Evolutionary conservation across 345 rosid genomes (phyloP).

Genomic region (Pugionium dolabratum): DNA sequence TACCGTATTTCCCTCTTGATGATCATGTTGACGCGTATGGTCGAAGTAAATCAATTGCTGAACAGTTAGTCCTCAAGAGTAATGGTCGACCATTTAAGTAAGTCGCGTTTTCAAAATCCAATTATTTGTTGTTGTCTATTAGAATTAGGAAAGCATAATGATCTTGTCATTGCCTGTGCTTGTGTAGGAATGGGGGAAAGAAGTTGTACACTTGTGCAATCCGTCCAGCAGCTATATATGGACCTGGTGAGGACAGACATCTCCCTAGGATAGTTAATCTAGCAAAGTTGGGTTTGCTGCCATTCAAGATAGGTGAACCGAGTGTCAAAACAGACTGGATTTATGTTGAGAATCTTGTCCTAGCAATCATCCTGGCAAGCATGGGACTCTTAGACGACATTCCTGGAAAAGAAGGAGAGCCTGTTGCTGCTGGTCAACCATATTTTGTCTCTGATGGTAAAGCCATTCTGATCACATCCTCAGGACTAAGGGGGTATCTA

Average conservation of each 20-base stretch:
- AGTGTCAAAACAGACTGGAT: conserved; percentile 86
- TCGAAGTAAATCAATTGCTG: conserved; percentile 79
- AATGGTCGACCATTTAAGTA: conserved; percentile 76
- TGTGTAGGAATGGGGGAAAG: conserved; percentile 56
- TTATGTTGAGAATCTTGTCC: conserved; percentile 81
- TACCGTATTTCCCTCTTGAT: conserved; percentile 81
- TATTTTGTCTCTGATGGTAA: conserved; percentile 96
- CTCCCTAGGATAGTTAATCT: conserved; percentile 76
- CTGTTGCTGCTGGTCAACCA: conserved; percentile 90
- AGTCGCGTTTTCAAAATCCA: conserved; percentile 31
- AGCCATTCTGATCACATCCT: conserved; percentile 5
- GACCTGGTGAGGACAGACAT: conserved; percentile 94
- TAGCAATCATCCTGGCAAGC: conserved; percentile 76
- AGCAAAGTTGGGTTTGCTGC: conserved; percentile 66
- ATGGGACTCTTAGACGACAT: conserved; percentile 90
- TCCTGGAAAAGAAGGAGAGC: conserved; percentile 63
- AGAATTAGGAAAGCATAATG: not conserved
- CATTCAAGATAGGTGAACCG: conserved; percentile 65
- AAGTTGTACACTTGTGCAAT: conserved; percentile 72
- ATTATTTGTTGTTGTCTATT: not conserved
- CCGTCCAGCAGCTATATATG: conserved; percentile 94
- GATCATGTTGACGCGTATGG: conserved; percentile 73
- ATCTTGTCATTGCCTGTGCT: conserved; percentile 9
- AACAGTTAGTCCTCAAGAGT: conserved; percentile 76
- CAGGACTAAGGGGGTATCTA: not conserved